Base-by-base conservation (phyloP, 768 basidiomycete genomes). In the Mrakia gelida region DNA sequence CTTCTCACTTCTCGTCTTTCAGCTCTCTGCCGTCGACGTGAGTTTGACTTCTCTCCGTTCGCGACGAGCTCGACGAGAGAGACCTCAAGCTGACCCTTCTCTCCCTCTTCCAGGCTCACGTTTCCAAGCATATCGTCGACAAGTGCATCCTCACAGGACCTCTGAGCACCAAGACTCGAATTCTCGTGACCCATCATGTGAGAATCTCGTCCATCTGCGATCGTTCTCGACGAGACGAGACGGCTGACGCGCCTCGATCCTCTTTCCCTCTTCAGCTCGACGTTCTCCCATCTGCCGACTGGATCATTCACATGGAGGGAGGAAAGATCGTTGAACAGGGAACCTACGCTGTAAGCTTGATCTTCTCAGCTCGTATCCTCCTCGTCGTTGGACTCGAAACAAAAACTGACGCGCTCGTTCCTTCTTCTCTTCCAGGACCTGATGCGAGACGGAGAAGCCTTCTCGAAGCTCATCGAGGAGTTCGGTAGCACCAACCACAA, bases 1-100 rank as follows among this genome's bases (percentile, higher is more conserved):
- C 30, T 9, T n/a, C 23, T 32, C 8, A 3, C 41, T 28, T 76
- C 26, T 45, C 45, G 45, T 45, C 61, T 32, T 91, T 10, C 89
- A 91, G 21, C 86, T 97, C 13, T 89, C 90, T 52, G 92, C 92
- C 0, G 90, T 93, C 11, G 92, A 93, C 26, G 49, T 52, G 16
- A 52, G 49, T 52, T 21, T 52, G 49, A 16, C 49, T 52, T 18
- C 18, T 21, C 49, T 21, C 4, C 49, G 5, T 45, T 45, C 49
- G 16, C 49, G 11, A 45, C 15, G 15, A 45, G 45, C 2, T 52
- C 49, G 49, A 9, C 45, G 6, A 11, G 41, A 45, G 45, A 15
- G 15, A 52, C 16, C 16, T 5, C 18, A 52, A 52, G 21, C 49
- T 52, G 49, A 52, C 2, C 18, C 38, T 13, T 0, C 18, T 52